Evolutionary conservation across 371 early-diverging fungal species (phyloP), one percentile per base, ranked within the genome.

Genomic region (Zancudomyces culisetae): DNA sequence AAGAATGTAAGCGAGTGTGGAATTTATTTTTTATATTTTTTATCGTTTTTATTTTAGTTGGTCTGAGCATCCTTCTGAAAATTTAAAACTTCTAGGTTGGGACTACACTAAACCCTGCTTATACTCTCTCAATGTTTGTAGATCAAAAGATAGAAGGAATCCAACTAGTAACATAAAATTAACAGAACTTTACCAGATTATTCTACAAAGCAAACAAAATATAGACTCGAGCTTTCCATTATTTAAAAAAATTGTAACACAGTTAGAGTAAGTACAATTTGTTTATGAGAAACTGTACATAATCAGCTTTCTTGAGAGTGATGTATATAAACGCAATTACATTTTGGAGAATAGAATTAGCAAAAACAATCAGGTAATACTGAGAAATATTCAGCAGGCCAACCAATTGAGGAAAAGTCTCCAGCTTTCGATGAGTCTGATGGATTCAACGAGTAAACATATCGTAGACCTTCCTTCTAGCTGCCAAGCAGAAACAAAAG

Each of bases 181-280:
- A 29, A 1, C 21, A 27, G 19, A 19, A n/a, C 50, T 56, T 4
- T 64, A 64, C 40, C 20, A 21, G 39, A 35, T 21, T 0, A 45
- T 57, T 0, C 35, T 57, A 8, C 27, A 41, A 19, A 19, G 29
- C 27, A 61, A 59, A 58, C 39, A 23, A 3, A 27, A 49, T 19
- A 51, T 58, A 18, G 63, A 62, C 23, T 53, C 46, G 24, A n/a
- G 39, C 8, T 54, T 64, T 43, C 64, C 64, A 2, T 27, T 27
- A 26, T 64, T 64, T 35, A 64, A 59, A 23, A 41, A 45, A 8
- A 43, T 64, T 42, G 56, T 55, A 10, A 20, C 45, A 12, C 42
- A 45, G 6, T 43, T 60, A n/a, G 43, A 43, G 26, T 28, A 12
- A 19, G 15, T 3, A 20, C 3, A 10, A 20, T n/a, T 20, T 0